Evolutionary conservation across 202 grass and related monocot genomes (phyloP).

Genomic region (Setaria viridis): DNA sequence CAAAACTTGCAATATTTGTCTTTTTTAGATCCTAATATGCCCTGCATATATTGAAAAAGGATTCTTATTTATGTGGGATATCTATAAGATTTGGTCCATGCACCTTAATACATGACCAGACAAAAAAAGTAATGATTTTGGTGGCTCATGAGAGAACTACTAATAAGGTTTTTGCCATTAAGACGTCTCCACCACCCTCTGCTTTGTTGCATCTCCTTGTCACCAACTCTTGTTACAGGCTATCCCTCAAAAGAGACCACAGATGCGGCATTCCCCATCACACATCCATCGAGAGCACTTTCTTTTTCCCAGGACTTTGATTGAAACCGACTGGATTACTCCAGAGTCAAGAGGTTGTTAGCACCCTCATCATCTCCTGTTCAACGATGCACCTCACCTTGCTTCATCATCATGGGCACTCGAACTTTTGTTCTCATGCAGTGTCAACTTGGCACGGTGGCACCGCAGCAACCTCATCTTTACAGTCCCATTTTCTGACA

Average conservation of each 20-base stretch:
- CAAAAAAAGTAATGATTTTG: background rate
- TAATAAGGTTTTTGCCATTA: background rate
- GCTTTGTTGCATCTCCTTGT: slow-evolving; percentile 26
- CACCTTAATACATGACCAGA: background rate
- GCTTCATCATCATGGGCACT: slow-evolving; percentile 38
- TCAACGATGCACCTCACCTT: slow-evolving; percentile 52
- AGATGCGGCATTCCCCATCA: slow-evolving; percentile 45
- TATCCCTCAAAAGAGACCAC: slow-evolving; percentile 38
- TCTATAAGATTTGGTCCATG: background rate
- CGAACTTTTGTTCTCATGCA: slow-evolving; percentile 38
- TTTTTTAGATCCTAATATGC: background rate
- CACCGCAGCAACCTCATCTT: slow-evolving; percentile 17
- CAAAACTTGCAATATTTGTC: background rate
- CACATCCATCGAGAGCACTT: slow-evolving; percentile 23
- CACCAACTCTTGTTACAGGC: slow-evolving; percentile 40
- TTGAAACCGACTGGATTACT: slow-evolving; percentile 44
- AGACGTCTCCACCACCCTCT: slow-evolving; percentile 29
- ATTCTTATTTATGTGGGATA: background rate
- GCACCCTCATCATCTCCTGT: slow-evolving; percentile 3
- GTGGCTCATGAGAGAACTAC: background rate
- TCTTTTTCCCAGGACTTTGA: slow-evolving; percentile 23
- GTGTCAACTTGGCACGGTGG: slow-evolving; percentile 11
- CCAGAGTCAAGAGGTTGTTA: slow-evolving; percentile 31
- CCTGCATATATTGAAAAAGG: background rate
- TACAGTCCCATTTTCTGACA: background rate